Evolutionary conservation across 1,284 basidiomycete genomes (phyloP).

Genomic region (Papiliotrema terrestris): DNA sequence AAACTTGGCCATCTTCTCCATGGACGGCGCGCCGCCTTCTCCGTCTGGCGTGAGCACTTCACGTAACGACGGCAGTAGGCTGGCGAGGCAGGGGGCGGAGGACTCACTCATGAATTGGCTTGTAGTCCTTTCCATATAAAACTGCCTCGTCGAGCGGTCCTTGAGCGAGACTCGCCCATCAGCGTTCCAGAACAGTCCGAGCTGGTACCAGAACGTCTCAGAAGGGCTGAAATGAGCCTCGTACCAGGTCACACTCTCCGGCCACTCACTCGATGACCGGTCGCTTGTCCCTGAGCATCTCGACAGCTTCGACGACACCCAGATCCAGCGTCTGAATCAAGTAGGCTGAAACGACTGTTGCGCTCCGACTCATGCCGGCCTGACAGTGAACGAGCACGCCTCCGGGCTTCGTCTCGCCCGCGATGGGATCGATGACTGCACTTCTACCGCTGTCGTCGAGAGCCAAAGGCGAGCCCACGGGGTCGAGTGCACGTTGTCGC

Average conservation of each 20-base stretch:
- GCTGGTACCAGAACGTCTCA: constrained; percentile 68
- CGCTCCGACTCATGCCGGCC: constrained; percentile 77
- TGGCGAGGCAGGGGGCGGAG: background rate
- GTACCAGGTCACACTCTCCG: background rate
- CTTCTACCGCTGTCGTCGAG: background rate
- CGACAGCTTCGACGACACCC: constrained; percentile 64
- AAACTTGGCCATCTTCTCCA: constrained; percentile 70
- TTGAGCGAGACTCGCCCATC: constrained; percentile 64
- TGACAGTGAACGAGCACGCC: constrained; percentile 82
- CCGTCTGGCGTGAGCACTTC: constrained; percentile 46
- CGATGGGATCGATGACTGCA: constrained; percentile 9
- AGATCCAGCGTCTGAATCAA: constrained; percentile 69
- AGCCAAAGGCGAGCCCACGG: background rate
- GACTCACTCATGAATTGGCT: constrained; percentile 68
- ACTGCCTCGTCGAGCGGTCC: constrained; percentile 70
- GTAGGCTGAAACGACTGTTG: constrained; percentile 76
- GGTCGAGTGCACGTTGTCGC: constrained; percentile 4
- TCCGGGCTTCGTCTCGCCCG: constrained; percentile 56
- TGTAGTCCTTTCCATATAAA: constrained; percentile 70
- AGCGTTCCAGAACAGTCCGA: constrained; percentile 70
- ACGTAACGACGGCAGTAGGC: background rate
- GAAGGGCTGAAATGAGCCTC: constrained; percentile 61
- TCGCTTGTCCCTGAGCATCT: constrained; percentile 62
- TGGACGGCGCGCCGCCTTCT: constrained; percentile 61
- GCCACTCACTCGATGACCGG: constrained; percentile 61